Base-by-base conservation (phyloP, 495 filamentous ascomycete species). In the Talaromyces thailandensis region DNA sequence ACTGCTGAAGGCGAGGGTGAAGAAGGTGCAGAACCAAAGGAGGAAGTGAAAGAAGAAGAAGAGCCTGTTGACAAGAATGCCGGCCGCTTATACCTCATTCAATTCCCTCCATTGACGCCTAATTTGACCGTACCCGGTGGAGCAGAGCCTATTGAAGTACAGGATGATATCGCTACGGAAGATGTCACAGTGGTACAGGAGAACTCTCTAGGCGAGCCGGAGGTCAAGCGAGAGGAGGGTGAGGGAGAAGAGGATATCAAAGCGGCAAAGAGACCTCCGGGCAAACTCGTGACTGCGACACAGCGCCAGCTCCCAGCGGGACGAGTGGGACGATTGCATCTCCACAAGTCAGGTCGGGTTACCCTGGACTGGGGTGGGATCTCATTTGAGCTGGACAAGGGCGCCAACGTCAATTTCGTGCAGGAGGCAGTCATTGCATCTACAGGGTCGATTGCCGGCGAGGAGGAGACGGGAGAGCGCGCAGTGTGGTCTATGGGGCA, bases 51-150 rank as follows among this genome's bases (percentile, higher is more conserved):
- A 21, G 69, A 73, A 50, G 71, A 74, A 60, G 68, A 74, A 43
- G 23, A 52, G 5, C 48, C 58, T 57, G 66, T 73, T 56, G 68
- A 75, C 60, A 70, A 73, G 35, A 66, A 76, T 18, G 59, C 71
- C 6, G 77, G 79, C 24, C 72, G 76, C 40, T 69, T 82, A 26
- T 83, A 81, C 69, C 69, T 84, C 21, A 78, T 84, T 68, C 81
- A 84, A 65, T 79, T 84, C 66, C 82, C 82, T 8, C 81, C 81
- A 2, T 74, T 82, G 65, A 76, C 81, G 0, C 82, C 82, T 56
- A 78, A 75, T 60, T 75, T 84, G 56, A 64, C 70, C 25, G 61
- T 79, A 14, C 69, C 75, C 6, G 70, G 66, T 11, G 60, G 62
- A 29, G 56, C 50, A 24, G 60, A 68, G 60, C 43, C n/a, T 43